Conservation (phyloP, 768 basidiomycete genomes). For the Zangia roseola region DNA sequence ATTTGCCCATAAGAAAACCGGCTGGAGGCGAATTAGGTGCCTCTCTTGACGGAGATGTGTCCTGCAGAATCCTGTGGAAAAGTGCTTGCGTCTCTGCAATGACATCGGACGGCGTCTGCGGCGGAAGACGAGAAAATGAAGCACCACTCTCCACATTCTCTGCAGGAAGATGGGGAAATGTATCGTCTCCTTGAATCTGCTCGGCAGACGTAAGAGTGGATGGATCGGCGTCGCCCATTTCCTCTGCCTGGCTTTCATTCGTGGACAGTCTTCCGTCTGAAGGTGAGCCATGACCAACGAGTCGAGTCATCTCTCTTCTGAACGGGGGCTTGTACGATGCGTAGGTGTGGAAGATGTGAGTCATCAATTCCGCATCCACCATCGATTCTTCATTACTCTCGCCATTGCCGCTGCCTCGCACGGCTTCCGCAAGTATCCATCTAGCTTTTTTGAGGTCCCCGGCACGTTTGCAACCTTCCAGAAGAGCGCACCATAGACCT, state of each 20-base stretch:
- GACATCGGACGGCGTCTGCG: conserved; percentile 72
- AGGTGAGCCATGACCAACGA: conserved; percentile 30
- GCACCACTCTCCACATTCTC: conserved; percentile 7
- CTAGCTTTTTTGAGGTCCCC: conserved; percentile 81
- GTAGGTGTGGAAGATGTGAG: conserved; percentile 86
- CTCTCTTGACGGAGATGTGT: conserved; percentile 22
- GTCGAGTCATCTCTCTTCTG: conserved; percentile 45
- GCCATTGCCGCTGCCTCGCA: conserved; percentile 19
- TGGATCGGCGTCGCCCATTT: background rate
- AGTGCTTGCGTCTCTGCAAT: conserved; percentile 66
- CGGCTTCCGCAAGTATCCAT: conserved; percentile 90
- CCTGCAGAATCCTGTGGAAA: conserved; percentile 57
- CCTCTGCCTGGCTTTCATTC: conserved; percentile 4
- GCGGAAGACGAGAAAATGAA: conserved; percentile 54
- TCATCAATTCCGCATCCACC: conserved; percentile 70
- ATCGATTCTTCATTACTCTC: conserved; percentile 30
- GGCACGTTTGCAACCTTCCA: conserved; percentile 85
- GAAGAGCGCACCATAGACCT: conserved; percentile 75
- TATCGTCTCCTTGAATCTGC: background rate
- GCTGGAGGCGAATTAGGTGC: background rate
- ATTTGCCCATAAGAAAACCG: conserved; percentile 36
- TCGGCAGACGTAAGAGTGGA: conserved; percentile 3
- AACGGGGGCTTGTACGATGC: conserved; percentile 77
- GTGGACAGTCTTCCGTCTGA: background rate
- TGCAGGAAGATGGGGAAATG: conserved; percentile 1